Evolutionary conservation across 2,329 filamentous ascomycete species (phyloP).

Genomic region (Phialophora verrucosa): DNA sequence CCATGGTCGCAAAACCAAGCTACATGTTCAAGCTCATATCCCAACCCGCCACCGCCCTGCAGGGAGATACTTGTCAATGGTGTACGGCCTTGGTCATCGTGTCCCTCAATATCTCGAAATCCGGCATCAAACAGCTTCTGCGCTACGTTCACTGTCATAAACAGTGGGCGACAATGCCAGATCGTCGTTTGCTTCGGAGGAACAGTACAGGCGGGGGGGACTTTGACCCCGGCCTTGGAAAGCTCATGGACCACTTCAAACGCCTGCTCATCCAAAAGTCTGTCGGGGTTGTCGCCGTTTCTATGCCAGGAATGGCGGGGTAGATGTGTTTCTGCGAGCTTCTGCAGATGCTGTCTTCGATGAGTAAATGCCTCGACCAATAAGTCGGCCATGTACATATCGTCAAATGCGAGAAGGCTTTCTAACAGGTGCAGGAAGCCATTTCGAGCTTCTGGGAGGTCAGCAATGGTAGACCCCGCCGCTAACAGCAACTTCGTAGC

Average conservation of each 20-base stretch:
- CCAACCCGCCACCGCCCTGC: neutral
- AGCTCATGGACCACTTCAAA: constrained; percentile 1
- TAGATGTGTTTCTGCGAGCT: constrained; percentile 4
- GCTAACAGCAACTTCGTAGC: constrained; percentile 7
- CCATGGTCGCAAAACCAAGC: constrained; percentile 9
- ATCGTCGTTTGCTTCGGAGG: constrained; percentile 1
- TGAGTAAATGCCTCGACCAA: neutral
- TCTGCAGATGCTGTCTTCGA: constrained; percentile 13
- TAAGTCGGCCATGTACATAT: neutral
- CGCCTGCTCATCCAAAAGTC: constrained; percentile 10
- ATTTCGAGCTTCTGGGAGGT: too few species aligned
- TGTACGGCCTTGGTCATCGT: neutral
- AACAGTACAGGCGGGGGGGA: neutral
- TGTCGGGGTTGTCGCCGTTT: neutral
- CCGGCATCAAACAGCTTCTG: constrained; percentile 10
- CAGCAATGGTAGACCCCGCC: neutral
- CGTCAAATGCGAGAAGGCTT: neutral
- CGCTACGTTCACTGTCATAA: neutral
- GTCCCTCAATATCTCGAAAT: constrained; percentile 9
- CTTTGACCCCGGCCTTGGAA: neutral
- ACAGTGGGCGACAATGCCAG: neutral
- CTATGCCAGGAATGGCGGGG: neutral
- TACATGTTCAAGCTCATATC: neutral
- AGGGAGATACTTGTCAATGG: neutral
- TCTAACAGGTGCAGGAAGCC: too few species aligned